phyloP scores from a whole-genome alignment of 2,329 filamentous ascomycete species.

The Diplodia mutila region DNA sequence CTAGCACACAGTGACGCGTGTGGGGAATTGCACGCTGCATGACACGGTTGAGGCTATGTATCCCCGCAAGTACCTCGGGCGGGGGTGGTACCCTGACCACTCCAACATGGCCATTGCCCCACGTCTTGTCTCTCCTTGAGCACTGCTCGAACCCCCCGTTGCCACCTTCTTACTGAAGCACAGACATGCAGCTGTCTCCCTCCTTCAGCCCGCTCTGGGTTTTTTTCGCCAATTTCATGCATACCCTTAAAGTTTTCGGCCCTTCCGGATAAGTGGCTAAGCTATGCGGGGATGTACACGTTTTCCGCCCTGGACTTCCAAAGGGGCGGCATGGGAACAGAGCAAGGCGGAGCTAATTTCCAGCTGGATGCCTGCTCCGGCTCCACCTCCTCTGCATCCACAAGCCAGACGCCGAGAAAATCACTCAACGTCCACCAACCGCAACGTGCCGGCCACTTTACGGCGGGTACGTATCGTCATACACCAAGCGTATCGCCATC shows the following conservation, averaged over 20 bases:
- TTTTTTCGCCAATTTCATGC: not conserved
- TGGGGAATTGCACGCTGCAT: conserved; percentile 16
- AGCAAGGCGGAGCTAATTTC: conserved; percentile 3
- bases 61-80: conserved; percentile 7
- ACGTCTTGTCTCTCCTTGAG: not conserved
- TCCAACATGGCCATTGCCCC: not conserved
- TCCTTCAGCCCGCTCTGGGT: no score
- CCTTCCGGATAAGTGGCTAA: not conserved
- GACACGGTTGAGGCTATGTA: conserved; percentile 13
- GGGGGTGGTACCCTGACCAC: conserved; percentile 2
- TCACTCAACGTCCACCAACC: conserved; percentile 17
- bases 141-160: not conserved
- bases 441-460: not conserved
- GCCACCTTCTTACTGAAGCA: not conserved
- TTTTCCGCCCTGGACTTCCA: not conserved
- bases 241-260: not conserved
- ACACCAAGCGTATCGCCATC: not conserved
- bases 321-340: not conserved
- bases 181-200: not conserved
- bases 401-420: conserved; percentile 9
- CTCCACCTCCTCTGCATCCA: conserved; percentile 12
- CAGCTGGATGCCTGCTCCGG: conserved; percentile 7
- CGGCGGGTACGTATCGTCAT: conserved; percentile 9
- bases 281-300: not conserved
- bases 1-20: conserved; percentile 18